Conservation (phyloP, 371 early-diverging fungal genomes). For the Mortierella sp. region DNA sequence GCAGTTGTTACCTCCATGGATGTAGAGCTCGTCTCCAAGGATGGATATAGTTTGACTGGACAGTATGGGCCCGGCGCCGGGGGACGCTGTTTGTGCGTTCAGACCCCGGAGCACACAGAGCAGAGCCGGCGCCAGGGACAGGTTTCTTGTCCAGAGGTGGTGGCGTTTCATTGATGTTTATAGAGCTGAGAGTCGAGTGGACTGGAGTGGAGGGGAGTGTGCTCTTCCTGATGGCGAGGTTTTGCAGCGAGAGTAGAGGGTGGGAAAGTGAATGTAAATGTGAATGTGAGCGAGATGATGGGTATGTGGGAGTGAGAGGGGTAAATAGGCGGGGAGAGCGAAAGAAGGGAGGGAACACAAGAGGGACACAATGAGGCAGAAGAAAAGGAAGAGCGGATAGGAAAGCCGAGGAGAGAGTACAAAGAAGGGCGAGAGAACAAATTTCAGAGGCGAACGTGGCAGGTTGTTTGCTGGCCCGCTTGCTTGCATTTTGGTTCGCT, state of each 20-base stretch:
- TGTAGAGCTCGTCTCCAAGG: constrained; percentile 49
- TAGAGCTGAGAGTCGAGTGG: background rate
- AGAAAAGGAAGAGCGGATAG: background rate
- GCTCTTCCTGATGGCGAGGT: background rate
- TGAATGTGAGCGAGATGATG: constrained; percentile 2
- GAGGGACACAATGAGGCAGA: background rate
- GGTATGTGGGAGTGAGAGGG: background rate
- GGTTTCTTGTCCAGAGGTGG: constrained; percentile 16
- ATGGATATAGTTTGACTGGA: constrained; percentile 50
- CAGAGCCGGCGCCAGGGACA: constrained; percentile 23
- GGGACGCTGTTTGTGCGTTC: constrained; percentile 38
- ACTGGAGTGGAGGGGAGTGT: background rate
- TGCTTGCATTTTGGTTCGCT: background rate
- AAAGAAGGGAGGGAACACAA: background rate
- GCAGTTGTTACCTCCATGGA: constrained; percentile 48
- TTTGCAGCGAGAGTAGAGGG: too few relatives aligned
- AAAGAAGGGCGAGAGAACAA: background rate
- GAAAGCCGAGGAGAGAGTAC: background rate
- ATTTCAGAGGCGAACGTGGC: background rate
- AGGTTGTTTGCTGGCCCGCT: too few relatives aligned
- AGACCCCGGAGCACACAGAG: constrained; percentile 26
- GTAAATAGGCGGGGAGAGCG: too few relatives aligned
- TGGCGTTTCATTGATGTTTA: constrained; percentile 20
- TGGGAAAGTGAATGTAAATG: background rate
- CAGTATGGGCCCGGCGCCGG: constrained; percentile 30